Evolutionary conservation across 306 rosid species (phyloP), one percentile per base, ranked within the genome.

Genomic region (Senna siamea): DNA sequence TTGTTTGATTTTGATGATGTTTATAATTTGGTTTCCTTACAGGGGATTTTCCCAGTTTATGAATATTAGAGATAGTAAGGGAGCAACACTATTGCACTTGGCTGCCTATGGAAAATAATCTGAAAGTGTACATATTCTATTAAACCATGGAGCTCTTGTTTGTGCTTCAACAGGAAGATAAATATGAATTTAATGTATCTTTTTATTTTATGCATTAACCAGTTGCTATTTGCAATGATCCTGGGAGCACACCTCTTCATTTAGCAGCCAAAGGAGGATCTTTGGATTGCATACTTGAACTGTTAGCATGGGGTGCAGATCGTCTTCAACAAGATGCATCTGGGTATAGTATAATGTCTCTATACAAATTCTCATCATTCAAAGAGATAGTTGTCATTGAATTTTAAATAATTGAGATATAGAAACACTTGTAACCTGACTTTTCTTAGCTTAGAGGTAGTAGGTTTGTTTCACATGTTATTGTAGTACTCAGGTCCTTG

Each of bases 21-120:
- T 40, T 12, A 57, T 2, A 26, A 26, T 26, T 26, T 26, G 30
- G 30, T 32, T n/a, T 58, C 2, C 53, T 80, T 75, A 9, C 75
- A 91, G 98, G 98, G 98, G 98, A 48, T 93, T 89, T 82, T 82
- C 78, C 11, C 85, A 97, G 75, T 93, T 93, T 80, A 92, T 93
- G 85, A 93, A 93, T 80, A 76, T 93, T 72, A 89, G 92, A 84
- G 98, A 93, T 73, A 90, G 83, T 8, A 85, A 74, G 43, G 97
- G 98, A 57, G 91, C 98, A 54, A 93, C 97, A 11, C 98, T 97
- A 15, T 76, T 91, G 85, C 98, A 93, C 54, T 78, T 91, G 75
- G 98, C 97, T 5, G 84, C 96, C 41, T 91, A 96, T 23, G 92
- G 80, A 84, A 89, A 89, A 79, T 76, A 92, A 53, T 82, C 96